Conservation (phyloP, 257 asterid genomes). For the Sherardia arvensis region DNA sequence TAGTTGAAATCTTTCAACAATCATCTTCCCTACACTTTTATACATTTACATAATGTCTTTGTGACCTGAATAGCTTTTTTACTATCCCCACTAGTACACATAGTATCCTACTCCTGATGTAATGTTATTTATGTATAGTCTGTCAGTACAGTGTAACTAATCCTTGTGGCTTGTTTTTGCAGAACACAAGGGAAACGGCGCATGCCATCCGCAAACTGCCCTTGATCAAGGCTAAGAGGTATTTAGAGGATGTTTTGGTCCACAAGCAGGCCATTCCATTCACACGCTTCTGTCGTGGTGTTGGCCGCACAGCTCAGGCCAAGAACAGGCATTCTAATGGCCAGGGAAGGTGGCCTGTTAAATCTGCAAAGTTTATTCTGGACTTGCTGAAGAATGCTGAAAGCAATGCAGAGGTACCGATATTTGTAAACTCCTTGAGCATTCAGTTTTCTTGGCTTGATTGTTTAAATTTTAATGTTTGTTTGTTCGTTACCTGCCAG, state of each 20-base stretch:
- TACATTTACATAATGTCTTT: background rate
- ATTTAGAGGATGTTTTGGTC: constrained; percentile 77
- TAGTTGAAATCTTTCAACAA: constrained; percentile 18
- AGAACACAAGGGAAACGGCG: constrained; percentile 89
- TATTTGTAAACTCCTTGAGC: background rate
- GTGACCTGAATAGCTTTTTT: no score
- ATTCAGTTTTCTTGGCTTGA: background rate
- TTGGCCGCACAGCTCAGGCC: constrained; percentile 91
- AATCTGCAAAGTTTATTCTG: constrained; percentile 61
- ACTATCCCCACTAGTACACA: no score
- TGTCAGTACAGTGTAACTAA: background rate
- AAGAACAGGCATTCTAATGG: constrained; percentile 85
- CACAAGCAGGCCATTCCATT: constrained; percentile 90
- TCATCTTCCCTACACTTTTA: constrained; percentile 21
- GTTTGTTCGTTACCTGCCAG: constrained; percentile 20
- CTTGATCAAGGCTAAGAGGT: constrained; percentile 76
- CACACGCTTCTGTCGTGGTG: constrained; percentile 81
- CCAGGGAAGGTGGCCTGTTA: constrained; percentile 86
- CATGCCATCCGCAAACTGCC: constrained; percentile 74
- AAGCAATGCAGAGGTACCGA: constrained; percentile 79
- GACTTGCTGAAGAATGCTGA: constrained; percentile 81
- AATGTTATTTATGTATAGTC: no score
- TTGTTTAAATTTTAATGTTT: background rate
- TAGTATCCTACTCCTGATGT: background rate
- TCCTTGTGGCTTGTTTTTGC: background rate